Evolutionary conservation across 257 asterid genomes (phyloP), one percentile per base, ranked within the genome.

Genomic region (Lycium ferocissimum): DNA sequence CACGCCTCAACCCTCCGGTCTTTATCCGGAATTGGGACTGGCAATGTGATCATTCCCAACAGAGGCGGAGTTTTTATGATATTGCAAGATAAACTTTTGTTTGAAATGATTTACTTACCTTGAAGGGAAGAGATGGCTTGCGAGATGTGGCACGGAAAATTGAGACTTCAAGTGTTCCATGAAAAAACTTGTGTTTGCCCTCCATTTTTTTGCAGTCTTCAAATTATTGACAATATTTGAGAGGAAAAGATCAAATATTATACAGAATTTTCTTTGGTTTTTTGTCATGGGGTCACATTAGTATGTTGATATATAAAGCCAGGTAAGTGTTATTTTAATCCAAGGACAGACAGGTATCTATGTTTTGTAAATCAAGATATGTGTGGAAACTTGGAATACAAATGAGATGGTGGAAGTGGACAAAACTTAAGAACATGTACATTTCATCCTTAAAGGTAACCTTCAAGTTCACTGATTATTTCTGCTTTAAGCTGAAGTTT

Each of bases 141-240:
- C 80, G 69, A 85, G 81, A 88, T 0, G 96, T 87, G 61, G 99
- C 97, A 7, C 91, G 95, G 82, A 94, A 94, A 59, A 95, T 92
- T 5, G 99, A 92, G 5, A 92, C 97, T 89, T 94, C 99, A 56
- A 95, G 97, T 40, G 98, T 95, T 70, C 99, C 99, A 88, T 95
- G 99, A 79, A 95, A 87, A 83, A 91, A 91, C 91, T 87, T 89
- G 57, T 87, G 82, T 86, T 89, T 90, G 2, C 84, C 90, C 85
- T 89, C 97, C 96, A 94, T 94, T 78, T 72, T 26, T 82, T 67
- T 80, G 83, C 14, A 82, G 59, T 88, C 58, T 85, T 83, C 35
- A 63, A 17, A 73, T 6, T 56, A 20, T 80, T 45, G 17, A 13
- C 11, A 8, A 51, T 49, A 51, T 0, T 76, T 8, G 65, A 54